Conservation (phyloP, 2,329 filamentous ascomycete genomes). For the Monilinia aucupariae region DNA sequence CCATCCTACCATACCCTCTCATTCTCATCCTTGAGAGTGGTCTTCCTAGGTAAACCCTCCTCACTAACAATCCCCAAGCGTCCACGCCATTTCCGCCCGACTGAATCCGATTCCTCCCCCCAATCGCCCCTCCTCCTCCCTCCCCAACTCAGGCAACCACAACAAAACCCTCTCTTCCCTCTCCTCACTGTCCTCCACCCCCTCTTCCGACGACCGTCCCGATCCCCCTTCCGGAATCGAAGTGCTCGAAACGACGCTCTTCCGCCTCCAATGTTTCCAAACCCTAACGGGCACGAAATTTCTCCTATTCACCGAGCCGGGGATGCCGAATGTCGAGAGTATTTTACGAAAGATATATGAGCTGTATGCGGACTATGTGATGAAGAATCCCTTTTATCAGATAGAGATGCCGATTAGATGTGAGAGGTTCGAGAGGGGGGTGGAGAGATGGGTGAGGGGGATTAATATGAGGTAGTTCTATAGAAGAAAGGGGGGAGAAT, state of each 20-base stretch:
- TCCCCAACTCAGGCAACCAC: conserved; percentile 33
- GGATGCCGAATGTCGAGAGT: conserved; percentile 69
- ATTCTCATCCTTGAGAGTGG: neutral
- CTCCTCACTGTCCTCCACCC: conserved; percentile 46
- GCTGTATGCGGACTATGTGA: conserved; percentile 92
- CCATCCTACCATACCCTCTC: conserved; percentile 12
- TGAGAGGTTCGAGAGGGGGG: conserved; percentile 86
- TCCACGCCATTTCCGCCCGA: conserved; percentile 53
- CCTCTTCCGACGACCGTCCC: conserved; percentile 43
- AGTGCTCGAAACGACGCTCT: conserved; percentile 88
- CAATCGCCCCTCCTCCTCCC: conserved; percentile 15
- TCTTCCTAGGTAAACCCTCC: neutral
- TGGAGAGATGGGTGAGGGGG: conserved; percentile 73
- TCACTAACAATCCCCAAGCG: conserved; percentile 42
- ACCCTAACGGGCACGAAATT: conserved; percentile 95
- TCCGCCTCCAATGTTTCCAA: conserved; percentile 92
- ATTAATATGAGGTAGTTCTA: conserved; percentile 45
- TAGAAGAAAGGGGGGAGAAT: neutral
- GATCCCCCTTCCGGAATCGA: conserved; percentile 75
- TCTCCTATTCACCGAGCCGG: conserved; percentile 81
- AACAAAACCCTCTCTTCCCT: conserved; percentile 61
- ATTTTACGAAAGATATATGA: conserved; percentile 86
- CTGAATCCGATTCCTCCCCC: conserved; percentile 14
- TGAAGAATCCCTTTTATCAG: conserved; percentile 99
- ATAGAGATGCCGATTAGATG: conserved; percentile 95